Conservation (phyloP, 306 rosid genomes). For the Cucumis melo region DNA sequence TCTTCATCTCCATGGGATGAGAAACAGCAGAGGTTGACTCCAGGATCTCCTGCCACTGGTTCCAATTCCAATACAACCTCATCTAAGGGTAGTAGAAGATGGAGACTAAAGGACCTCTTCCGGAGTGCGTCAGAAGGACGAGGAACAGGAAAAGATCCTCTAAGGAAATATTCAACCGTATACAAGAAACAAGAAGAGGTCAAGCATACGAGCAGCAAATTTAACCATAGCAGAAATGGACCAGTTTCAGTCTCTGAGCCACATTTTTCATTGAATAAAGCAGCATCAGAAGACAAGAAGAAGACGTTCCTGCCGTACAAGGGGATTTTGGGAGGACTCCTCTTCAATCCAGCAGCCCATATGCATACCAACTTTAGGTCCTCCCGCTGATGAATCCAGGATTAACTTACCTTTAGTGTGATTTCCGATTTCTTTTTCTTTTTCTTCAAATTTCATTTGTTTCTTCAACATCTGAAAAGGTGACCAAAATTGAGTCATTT, state of each 20-base stretch:
- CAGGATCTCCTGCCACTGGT: not conserved
- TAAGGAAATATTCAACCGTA: constrained; percentile 29
- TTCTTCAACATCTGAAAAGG: not conserved
- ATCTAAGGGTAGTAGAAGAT: constrained; percentile 41
- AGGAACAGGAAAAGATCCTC: constrained; percentile 47
- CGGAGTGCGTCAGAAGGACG: constrained; percentile 91
- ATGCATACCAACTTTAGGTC: constrained; percentile 39
- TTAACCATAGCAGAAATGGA: constrained; percentile 19
- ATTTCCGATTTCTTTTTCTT: not conserved
- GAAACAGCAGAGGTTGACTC: constrained; percentile 9
- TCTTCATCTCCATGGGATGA: constrained; percentile 35
- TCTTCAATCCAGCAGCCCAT: constrained; percentile 33
- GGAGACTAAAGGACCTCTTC: constrained; percentile 71
- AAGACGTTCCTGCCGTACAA: constrained; percentile 83
- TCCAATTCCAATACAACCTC: constrained; percentile 13
- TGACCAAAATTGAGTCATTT: not conserved
- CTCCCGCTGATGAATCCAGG: constrained; percentile 13
- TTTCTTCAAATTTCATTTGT: not conserved
- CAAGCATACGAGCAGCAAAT: constrained; percentile 28
- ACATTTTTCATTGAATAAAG: constrained; percentile 62
- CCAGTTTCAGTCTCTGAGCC: constrained; percentile 54
- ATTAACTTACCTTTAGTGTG: not conserved
- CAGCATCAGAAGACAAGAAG: constrained; percentile 65
- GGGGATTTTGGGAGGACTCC: constrained; percentile 61
- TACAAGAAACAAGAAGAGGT: constrained; percentile 26